These are phyloP conservation scores for Chrysoporthe austroafricana DNA, from an alignment of 2,329 filamentous ascomycete genomes.

Conservation along the genomic window DNA sequence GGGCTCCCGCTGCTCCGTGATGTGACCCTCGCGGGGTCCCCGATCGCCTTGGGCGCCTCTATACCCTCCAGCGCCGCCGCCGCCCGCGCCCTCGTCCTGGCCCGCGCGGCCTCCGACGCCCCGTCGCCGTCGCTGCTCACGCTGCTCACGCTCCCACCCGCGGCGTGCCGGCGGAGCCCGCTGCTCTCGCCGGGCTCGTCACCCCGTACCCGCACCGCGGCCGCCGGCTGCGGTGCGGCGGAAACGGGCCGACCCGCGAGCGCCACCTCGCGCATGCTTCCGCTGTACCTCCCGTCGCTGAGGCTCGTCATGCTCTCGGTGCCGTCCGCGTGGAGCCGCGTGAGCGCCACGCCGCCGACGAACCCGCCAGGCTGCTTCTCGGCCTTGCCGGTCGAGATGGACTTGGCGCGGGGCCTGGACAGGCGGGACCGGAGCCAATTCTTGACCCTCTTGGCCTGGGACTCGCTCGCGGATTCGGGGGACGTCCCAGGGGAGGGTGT, in stretches of 20 bases:
- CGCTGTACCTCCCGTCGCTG: constrained; percentile 26
- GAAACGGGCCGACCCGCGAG: constrained; percentile 35
- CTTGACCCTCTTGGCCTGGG: constrained; percentile 40
- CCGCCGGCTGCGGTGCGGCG: constrained; percentile 17
- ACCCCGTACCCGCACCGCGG: constrained; percentile 26
- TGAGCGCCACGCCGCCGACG: constrained; percentile 47
- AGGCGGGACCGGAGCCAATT: constrained; percentile 51
- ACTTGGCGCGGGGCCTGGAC: constrained; percentile 37
- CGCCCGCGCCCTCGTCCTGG: constrained; percentile 15
- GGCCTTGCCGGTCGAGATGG: constrained; percentile 29
- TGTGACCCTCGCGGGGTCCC: constrained; percentile 32
- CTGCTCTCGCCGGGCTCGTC: constrained; percentile 29
- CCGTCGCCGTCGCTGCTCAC: constrained; percentile 25
- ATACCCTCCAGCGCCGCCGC: constrained; percentile 18
- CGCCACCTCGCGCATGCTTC: constrained; percentile 41
- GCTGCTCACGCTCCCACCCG: constrained; percentile 31
- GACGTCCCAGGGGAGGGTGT: constrained; percentile 26
- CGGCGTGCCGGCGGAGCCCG: background rate
- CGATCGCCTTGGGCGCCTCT: constrained; percentile 30
- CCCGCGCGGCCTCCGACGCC: background rate
- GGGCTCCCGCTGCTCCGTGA: constrained; percentile 44
- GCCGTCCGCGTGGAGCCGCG: constrained; percentile 27
- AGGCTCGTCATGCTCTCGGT: constrained; percentile 41
- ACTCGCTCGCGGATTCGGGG: constrained; percentile 29
- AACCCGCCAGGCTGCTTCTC: constrained; percentile 36